These are phyloP conservation scores for Paragyromitra xinjiangensis DNA, from an alignment of 495 filamentous ascomycete species.

Conservation along the genomic window DNA sequence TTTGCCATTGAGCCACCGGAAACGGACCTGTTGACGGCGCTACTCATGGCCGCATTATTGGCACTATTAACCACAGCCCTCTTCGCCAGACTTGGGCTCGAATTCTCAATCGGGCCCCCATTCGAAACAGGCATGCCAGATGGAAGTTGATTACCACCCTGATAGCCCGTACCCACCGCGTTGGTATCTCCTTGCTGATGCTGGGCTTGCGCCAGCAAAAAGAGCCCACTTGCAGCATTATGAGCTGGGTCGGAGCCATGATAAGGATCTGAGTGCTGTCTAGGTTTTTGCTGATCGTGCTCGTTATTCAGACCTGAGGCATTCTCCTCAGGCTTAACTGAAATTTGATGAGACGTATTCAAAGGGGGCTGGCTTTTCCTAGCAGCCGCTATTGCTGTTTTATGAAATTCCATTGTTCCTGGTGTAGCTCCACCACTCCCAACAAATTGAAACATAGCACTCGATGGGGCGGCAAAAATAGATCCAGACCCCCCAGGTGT, in stretches of 20 bases:
- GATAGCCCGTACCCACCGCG: conserved; percentile 27
- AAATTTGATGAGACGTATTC: conserved; percentile 62
- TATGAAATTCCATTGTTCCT: conserved; percentile 90
- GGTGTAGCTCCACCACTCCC: conserved; percentile 82
- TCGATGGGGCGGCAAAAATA: conserved; percentile 95
- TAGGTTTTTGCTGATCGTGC: conserved; percentile 48
- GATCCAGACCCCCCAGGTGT: conserved; percentile 96
- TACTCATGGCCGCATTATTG: conserved; percentile 48
- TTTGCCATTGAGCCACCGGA: conserved; percentile 60
- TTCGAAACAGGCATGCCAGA: conserved; percentile 27
- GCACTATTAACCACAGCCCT: conserved; percentile 57
- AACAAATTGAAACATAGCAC: conserved; percentile 79
- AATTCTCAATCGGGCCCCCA: conserved; percentile 39
- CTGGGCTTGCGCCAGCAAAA: conserved; percentile 80
- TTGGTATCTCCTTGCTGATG: conserved; percentile 62
- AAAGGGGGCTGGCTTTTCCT: conserved; percentile 63
- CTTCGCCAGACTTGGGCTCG: conserved; percentile 58
- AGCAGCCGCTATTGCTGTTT: conserved; percentile 83
- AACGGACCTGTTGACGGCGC: conserved; percentile 44
- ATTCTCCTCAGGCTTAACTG: conserved; percentile 61
- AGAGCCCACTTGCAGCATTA: conserved; percentile 94
- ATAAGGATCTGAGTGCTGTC: conserved; percentile 53
- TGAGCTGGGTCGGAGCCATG: conserved; percentile 65
- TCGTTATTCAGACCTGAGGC: conserved; percentile 83
- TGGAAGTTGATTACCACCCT: conserved; percentile 28